phyloP scores from a whole-genome alignment of 176 grass and related monocot genomes.

The bread wheat (Triticum aestivum) region DNA sequence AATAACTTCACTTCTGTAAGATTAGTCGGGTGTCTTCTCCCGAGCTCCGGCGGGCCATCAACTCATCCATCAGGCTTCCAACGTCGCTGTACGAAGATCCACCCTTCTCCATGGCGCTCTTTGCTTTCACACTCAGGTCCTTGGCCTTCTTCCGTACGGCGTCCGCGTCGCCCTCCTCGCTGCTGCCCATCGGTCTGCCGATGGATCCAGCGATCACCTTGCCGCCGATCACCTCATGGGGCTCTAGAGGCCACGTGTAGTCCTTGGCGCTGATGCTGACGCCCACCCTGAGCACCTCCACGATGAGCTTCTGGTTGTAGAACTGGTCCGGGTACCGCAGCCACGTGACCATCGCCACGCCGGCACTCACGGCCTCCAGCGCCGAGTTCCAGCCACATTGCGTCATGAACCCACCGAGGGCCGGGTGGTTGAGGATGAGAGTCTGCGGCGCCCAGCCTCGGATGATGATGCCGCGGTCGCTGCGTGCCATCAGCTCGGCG shows the following conservation, averaged over 20 bases:
- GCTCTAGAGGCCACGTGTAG: background rate
- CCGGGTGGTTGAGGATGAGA: background rate
- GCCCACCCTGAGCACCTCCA: background rate
- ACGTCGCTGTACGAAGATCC: background rate
- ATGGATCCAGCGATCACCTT: background rate
- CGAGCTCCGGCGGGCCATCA: background rate
- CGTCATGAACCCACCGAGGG: slow-evolving; percentile 7
- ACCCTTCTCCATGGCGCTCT: background rate
- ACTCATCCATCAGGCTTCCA: background rate
- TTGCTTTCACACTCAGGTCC: background rate
- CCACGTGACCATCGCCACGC: background rate
- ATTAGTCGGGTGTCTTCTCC: background rate
- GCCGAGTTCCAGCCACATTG: slow-evolving; percentile 47
- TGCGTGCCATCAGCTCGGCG: background rate
- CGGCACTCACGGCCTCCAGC: slow-evolving; percentile 25
- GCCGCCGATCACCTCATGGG: background rate
- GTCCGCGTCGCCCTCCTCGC: background rate
- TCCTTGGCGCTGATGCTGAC: background rate
- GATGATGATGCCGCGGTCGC: background rate
- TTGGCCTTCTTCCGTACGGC: background rate
- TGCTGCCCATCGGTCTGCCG: background rate
- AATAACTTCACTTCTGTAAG: no score
- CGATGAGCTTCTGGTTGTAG: no score
- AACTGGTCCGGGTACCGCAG: background rate
- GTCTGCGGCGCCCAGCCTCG: background rate